phyloP scores from a whole-genome alignment of 2,329 filamentous ascomycete species.

The Trichoderma semiorbis region DNA sequence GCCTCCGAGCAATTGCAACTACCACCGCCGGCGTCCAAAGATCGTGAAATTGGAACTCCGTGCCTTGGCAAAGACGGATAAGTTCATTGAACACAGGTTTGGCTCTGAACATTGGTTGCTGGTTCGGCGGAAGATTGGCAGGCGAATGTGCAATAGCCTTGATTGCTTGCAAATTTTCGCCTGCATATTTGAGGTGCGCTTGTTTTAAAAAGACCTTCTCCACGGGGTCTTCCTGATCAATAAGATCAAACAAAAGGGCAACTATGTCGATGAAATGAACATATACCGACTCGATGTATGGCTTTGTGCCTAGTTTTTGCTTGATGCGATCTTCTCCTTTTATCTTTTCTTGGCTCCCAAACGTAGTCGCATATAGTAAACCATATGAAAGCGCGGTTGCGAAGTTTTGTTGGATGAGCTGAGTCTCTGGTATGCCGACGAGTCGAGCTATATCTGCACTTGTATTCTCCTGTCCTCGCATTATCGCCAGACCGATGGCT shows the following conservation, averaged over 20 bases:
- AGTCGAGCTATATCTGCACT: slow-evolving; percentile 57
- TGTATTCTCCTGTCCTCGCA: slow-evolving; percentile 69
- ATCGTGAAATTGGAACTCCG: slow-evolving; percentile 58
- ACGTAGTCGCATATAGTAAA: slow-evolving; percentile 56
- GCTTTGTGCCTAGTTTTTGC: slow-evolving; percentile 63
- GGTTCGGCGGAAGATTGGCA: slow-evolving; percentile 65
- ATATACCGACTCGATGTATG: slow-evolving; percentile 61
- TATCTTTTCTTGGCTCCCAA: slow-evolving; percentile 34
- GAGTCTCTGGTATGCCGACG: slow-evolving; percentile 50
- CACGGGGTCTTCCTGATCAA: slow-evolving; percentile 72
- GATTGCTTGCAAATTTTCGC: slow-evolving; percentile 65
- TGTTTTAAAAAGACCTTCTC: slow-evolving; percentile 64
- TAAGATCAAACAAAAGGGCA: slow-evolving; percentile 69
- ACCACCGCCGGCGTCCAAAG: slow-evolving; percentile 77
- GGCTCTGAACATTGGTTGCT: slow-evolving; percentile 82
- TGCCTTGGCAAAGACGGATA: slow-evolving; percentile 71
- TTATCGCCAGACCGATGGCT: slow-evolving; percentile 73
- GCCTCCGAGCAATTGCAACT: slow-evolving; percentile 68
- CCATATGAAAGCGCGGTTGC: slow-evolving; percentile 78
- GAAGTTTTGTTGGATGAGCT: slow-evolving; percentile 67
- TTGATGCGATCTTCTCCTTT: slow-evolving; percentile 66
- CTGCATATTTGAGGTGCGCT: slow-evolving; percentile 56
- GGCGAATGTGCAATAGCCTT: slow-evolving; percentile 63
- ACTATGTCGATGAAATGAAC: slow-evolving; percentile 74
- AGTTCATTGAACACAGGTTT: slow-evolving; percentile 74